These are phyloP conservation scores for Scedosporium dehoogii DNA, from an alignment of 2,329 filamentous ascomycete genomes.

Conservation along the genomic window DNA sequence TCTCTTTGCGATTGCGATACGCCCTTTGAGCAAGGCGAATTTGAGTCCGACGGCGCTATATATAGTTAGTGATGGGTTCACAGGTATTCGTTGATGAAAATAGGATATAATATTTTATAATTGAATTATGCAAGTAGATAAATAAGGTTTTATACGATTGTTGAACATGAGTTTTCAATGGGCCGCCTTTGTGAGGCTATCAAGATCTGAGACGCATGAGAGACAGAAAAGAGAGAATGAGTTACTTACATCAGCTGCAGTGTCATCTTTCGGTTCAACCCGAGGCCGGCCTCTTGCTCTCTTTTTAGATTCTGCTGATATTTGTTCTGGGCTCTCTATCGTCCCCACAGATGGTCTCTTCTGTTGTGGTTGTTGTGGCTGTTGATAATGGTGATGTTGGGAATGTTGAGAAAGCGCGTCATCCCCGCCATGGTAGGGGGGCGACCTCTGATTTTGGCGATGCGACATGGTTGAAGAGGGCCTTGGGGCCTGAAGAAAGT, in stretches of 20 bases:
- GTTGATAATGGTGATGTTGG: not conserved
- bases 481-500: conserved; percentile 12
- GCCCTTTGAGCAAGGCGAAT: conserved; percentile 79
- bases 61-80: conserved; percentile 12
- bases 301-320: conserved; percentile 30
- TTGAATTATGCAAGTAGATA: no score
- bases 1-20: conserved; percentile 78
- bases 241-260: conserved; percentile 62
- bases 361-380: not conserved
- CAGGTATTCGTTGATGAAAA: no score
- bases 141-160: not conserved
- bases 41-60: conserved; percentile 69
- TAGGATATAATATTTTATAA: no score
- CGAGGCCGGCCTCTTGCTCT: conserved; percentile 64
- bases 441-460: conserved; percentile 6
- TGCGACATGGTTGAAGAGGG: conserved; percentile 11
- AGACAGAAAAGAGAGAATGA: conserved; percentile 4
- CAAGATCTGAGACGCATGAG: conserved; percentile 6
- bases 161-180: not conserved
- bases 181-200: no score
- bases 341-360: not conserved
- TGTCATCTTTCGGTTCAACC: conserved; percentile 68
- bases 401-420: conserved; percentile 11
- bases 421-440: conserved; percentile 20
- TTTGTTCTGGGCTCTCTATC: not conserved